Evolutionary conservation across 176 grass and related monocot species (phyloP), one percentile per base, ranked within the genome.

Genomic region (Oryza australiensis): DNA sequence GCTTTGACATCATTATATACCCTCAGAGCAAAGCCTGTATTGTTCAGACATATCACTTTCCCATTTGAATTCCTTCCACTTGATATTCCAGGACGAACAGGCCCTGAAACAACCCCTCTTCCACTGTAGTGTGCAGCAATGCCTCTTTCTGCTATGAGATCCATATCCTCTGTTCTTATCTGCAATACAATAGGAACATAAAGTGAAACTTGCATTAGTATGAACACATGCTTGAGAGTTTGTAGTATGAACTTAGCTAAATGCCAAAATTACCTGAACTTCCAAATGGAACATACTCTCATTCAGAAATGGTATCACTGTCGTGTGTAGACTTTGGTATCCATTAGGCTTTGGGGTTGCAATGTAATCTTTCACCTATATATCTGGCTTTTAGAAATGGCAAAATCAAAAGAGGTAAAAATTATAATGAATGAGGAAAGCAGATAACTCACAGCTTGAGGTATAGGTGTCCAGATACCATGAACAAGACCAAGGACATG

Each of bases 151-250:
- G 96, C 96, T 91, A 98, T 95, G 43, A 98, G 85, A 87, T 98
- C 89, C 96, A 98, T 98, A 85, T 95, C 89, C 81, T 95, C 93
- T 82, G 96, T 95, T 93, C 96, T 98, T 88, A 98, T 95, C 96
- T 98, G 84, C 18, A 70, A 84, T 64, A 70, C 41, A 80, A 60
- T 78, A 72, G 26, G 38, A 85, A 64, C 9, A 26, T 15, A 66
- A 77, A 48, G 43, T 13, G 38, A 28, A 28, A 60, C 22, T 27
- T 81, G 0, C 14, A 86, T 59, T 53, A 75, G 5, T 22, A 75
- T 34, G 12, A 76, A 59, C 78, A 18, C 40, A 68, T 75, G 51
- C 10, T 71, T 33, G 55, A 82, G 16, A 62, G 83, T 78, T 78
- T 60, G 74, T 34, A 51, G 24, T 49, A 75, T 71, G n/a, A 88